Percentiles rank a stretch among this genome's conserved stretches.
Evolutionary conservation across 2,329 filamentous ascomycete species (phyloP).

Genomic region (Coniella lustricola): DNA sequence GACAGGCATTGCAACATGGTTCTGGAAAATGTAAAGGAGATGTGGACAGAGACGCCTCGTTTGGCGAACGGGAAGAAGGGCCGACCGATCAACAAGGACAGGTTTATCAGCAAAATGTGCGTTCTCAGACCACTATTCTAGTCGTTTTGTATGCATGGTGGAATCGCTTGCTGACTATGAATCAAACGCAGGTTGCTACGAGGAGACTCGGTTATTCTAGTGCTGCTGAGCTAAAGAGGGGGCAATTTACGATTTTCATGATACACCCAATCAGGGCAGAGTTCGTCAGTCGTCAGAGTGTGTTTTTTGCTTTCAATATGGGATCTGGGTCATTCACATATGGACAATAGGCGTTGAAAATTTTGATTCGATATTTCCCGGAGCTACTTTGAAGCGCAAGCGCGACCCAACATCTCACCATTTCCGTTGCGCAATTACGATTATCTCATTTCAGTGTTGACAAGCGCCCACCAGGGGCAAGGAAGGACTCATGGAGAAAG

Average conservation of each 20-base stretch:
- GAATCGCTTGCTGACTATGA: constrained; percentile 8
- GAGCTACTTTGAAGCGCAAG: constrained; percentile 2
- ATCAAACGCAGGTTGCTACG: constrained; percentile 64
- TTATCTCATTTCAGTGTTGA: neutral
- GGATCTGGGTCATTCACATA: constrained; percentile 16
- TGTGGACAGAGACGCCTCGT: constrained; percentile 95
- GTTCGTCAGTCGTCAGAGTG: constrained; percentile 13
- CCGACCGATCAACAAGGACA: constrained; percentile 89
- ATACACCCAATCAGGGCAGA: constrained; percentile 13
- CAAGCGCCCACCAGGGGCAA: neutral
- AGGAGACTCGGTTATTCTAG: constrained; percentile 82
- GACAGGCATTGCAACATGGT: constrained; percentile 99
- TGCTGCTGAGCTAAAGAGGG: constrained; percentile 61
- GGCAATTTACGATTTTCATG: constrained; percentile 10
- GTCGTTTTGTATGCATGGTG: neutral
- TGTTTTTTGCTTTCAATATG: constrained; percentile 14
- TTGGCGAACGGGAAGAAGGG: constrained; percentile 83
- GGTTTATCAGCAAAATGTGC: constrained; percentile 96
- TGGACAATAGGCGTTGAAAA: constrained; percentile 17
- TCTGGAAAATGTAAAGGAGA: constrained; percentile 94
- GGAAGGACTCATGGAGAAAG: neutral
- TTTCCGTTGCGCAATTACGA: neutral
- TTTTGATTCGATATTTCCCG: constrained; percentile 13
- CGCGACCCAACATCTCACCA: neutral
- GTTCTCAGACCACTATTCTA: constrained; percentile 26